Conservation (phyloP, 202 grass and related monocot species). For the Carex arenaria region DNA sequence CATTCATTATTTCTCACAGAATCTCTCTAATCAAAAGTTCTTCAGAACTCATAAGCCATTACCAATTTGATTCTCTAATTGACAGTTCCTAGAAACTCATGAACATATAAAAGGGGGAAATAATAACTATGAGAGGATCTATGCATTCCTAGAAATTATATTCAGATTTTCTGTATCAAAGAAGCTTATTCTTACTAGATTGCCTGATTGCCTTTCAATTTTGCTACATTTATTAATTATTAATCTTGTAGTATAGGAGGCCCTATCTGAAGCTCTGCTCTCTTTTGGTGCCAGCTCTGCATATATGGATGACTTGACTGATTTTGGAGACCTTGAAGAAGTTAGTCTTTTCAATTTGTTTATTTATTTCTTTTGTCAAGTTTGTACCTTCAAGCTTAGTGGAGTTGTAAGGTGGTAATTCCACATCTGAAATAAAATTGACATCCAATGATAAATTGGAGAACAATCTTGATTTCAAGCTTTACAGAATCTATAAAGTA, state of each 20-base stretch:
- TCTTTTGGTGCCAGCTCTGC: constrained; percentile 74
- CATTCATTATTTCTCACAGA: neutral
- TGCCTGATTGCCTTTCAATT: neutral
- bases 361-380: neutral
- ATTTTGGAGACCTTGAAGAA: constrained; percentile 55
- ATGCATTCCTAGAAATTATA: neutral
- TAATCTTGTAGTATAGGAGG: constrained; percentile 39
- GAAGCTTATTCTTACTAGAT: neutral
- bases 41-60: neutral
- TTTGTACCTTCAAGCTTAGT: neutral
- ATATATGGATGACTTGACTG: constrained; percentile 60
- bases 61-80: neutral
- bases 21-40: neutral
- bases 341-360: constrained; percentile 22
- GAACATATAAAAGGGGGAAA: neutral
- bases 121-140: neutral
- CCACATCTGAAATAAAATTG: neutral
- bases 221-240: constrained; percentile 13
- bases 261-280: constrained; percentile 67
- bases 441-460: neutral
- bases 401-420: neutral
- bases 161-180: neutral
- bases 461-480: too few species aligned
- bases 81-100: neutral
- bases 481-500: too few species aligned